These are phyloP conservation scores for Cucumis melo DNA, from an alignment of 306 rosid genomes.

Conservation along the genomic window DNA sequence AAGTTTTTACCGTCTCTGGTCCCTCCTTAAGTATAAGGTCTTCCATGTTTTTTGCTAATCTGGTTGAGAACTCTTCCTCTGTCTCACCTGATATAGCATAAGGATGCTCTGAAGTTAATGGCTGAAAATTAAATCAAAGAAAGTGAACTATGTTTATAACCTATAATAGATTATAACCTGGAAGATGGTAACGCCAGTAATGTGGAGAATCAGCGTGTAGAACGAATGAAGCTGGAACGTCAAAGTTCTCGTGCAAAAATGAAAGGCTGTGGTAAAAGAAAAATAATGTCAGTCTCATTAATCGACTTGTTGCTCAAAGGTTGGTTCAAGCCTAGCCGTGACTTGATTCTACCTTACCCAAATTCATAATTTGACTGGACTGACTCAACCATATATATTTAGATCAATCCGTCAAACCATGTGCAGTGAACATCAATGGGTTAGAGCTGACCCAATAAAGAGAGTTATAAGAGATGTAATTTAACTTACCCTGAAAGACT, in stretches of 20 bases:
- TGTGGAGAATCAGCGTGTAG: slow-evolving; percentile 93
- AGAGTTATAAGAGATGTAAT: not conserved
- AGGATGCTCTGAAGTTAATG: slow-evolving; percentile 13
- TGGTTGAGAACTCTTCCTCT: slow-evolving; percentile 85
- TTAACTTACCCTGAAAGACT: slow-evolving; percentile 81
- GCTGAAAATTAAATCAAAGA: not conserved
- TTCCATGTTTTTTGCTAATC: slow-evolving; percentile 82
- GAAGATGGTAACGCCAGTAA: slow-evolving; percentile 94
- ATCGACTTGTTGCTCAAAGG: too few species aligned
- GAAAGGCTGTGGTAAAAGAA: slow-evolving; percentile 41
- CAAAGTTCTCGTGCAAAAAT: slow-evolving; percentile 83
- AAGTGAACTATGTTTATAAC: not conserved
- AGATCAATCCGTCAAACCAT: too few species aligned
- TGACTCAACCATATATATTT: too few species aligned
- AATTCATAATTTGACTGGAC: not conserved
- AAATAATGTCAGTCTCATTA: slow-evolving; percentile 1
- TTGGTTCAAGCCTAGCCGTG: too few species aligned
- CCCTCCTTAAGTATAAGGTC: slow-evolving; percentile 86
- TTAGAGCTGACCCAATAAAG: too few species aligned
- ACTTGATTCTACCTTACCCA: too few species aligned
- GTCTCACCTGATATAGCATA: slow-evolving; percentile 53
- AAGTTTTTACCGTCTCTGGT: slow-evolving; percentile 68
- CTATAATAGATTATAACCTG: slow-evolving; percentile 39
- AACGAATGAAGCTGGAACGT: slow-evolving; percentile 88
- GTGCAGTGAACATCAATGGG: too few species aligned